These are phyloP conservation scores for Fragaria ananassa DNA, from an alignment of 306 rosid genomes.

Conservation along the genomic window DNA sequence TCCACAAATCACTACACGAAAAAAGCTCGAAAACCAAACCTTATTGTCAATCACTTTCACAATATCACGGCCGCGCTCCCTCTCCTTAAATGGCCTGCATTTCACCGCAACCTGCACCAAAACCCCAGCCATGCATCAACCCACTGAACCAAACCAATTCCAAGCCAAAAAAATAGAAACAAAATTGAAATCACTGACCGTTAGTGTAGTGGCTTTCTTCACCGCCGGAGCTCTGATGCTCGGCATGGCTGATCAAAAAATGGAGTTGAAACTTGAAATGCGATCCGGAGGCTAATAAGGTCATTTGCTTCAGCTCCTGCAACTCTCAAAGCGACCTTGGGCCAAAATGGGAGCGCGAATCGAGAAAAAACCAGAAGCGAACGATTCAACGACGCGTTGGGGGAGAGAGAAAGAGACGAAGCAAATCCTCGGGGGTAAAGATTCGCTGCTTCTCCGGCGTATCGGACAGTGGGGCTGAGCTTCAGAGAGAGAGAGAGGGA, in stretches of 20 bases:
- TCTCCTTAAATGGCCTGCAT: slow-evolving; percentile 46
- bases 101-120: slow-evolving; percentile 55
- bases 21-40: slow-evolving; percentile 27
- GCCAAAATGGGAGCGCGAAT: not conserved
- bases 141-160: slow-evolving; percentile 8
- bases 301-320: not conserved
- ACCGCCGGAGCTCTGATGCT: slow-evolving; percentile 55
- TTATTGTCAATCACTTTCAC: slow-evolving; percentile 49
- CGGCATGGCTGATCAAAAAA: slow-evolving; percentile 40
- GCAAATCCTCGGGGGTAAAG: not conserved
- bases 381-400: slow-evolving; percentile 3
- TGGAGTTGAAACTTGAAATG: not conserved
- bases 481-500: not conserved
- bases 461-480: not conserved
- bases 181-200: slow-evolving; percentile 32
- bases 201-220: slow-evolving; percentile 54
- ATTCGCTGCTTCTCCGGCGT: slow-evolving; percentile 13
- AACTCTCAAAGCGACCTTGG: not conserved
- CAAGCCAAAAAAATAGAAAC: not conserved
- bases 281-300: not conserved
- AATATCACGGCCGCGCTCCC: slow-evolving; percentile 55
- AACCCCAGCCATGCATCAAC: not conserved
- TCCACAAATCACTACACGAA: not conserved
- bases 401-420: not conserved
- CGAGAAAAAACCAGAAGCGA: not conserved